These are phyloP conservation scores for Monilinia vaccinii-corymbosi DNA, from an alignment of 2,329 filamentous ascomycete genomes.

Conservation along the genomic window DNA sequence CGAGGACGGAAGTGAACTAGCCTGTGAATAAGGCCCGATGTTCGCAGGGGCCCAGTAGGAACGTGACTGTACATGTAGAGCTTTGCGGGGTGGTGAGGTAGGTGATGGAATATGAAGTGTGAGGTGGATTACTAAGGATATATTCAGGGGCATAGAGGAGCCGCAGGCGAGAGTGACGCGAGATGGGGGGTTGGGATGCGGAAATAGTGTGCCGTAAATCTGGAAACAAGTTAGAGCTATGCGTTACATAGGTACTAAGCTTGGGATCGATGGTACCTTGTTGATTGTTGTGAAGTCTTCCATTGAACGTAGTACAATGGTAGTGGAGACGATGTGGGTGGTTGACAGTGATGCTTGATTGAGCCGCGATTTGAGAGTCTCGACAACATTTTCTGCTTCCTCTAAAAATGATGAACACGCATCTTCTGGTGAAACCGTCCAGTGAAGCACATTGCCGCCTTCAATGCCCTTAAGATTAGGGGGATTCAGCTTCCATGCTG, in stretches of 20 bases:
- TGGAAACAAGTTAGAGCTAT: constrained; percentile 9
- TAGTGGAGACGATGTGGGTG: constrained; percentile 42
- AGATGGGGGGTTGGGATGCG: constrained; percentile 70
- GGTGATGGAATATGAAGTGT: constrained; percentile 22
- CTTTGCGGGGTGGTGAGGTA: constrained; percentile 29
- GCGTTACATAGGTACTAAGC: background rate
- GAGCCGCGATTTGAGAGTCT: constrained; percentile 37
- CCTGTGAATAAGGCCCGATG: constrained; percentile 94
- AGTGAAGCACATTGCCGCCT: constrained; percentile 11
- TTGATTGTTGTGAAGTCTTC: constrained; percentile 70
- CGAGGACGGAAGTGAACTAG: constrained; percentile 47
- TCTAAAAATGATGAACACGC: constrained; percentile 33
- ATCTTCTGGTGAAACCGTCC: constrained; percentile 14
- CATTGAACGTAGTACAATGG: constrained; percentile 72
- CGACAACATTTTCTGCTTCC: constrained; percentile 41
- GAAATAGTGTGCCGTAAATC: constrained; percentile 68
- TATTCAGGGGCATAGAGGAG: constrained; percentile 47
- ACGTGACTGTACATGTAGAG: constrained; percentile 81
- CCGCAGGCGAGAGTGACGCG: constrained; percentile 78
- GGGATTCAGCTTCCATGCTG: background rate
- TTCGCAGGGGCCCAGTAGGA: constrained; percentile 98
- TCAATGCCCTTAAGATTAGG: background rate
- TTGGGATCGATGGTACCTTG: constrained; percentile 25
- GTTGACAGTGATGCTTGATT: constrained; percentile 30
- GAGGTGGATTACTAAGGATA: constrained; percentile 52